A percentile compares a stretch with the other conserved stretches of the same genome.
phyloP scores from a whole-genome alignment of 2,329 filamentous ascomycete genomes.

The Aspergillus pseudotamarii region DNA sequence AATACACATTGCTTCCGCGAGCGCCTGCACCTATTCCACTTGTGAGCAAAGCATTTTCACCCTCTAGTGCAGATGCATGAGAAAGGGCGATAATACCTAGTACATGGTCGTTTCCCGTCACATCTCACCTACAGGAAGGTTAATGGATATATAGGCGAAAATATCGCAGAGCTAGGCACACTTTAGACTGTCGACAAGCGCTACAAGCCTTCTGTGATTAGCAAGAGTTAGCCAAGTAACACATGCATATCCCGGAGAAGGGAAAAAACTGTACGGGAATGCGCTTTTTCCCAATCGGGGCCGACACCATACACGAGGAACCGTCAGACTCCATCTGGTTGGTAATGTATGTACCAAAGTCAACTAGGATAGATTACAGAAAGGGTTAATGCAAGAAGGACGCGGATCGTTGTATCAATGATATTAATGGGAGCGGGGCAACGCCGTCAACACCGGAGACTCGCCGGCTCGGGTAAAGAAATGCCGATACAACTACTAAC shows the following conservation, averaged over 20 bases:
- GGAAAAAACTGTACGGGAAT: constrained; percentile 32
- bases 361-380: background rate
- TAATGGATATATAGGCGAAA: background rate
- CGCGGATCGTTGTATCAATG: background rate
- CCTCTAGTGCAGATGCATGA: background rate
- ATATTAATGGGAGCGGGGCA: background rate
- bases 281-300: constrained; percentile 36
- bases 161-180: constrained; percentile 8
- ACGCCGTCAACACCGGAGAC: background rate
- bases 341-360: background rate
- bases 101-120: constrained; percentile 40
- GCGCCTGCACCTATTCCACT: constrained; percentile 32
- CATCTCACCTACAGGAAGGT: constrained; percentile 34
- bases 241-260: background rate
- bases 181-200: constrained; percentile 43
- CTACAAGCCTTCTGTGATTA: constrained; percentile 38
- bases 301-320: constrained; percentile 20
- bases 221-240: background rate
- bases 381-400: background rate
- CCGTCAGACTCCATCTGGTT: constrained; percentile 25
- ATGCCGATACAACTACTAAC: background rate
- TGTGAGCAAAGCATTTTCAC: background rate
- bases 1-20: constrained; percentile 40
- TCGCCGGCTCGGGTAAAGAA: background rate
- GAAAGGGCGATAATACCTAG: constrained; percentile 26